phyloP scores from a whole-genome alignment of 2,329 filamentous ascomycete species.

The Rutstroemia sp. region DNA sequence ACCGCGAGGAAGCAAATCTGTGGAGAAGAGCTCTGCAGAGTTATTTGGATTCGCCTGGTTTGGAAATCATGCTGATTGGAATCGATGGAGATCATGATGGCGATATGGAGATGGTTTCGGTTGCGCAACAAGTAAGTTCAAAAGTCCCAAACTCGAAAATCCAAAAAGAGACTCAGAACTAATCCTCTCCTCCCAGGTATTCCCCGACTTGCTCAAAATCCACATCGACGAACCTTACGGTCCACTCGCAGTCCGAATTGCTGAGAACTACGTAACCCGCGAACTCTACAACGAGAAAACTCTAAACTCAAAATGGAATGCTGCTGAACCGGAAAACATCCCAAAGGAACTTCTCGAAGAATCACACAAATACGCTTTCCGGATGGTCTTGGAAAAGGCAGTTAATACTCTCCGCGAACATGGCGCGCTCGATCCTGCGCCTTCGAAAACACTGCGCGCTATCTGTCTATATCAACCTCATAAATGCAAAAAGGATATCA shows the following conservation, averaged over 20 bases:
- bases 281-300: constrained; percentile 8
- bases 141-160: not conserved
- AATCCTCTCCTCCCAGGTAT: constrained; percentile 7
- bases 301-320: not conserved
- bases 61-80: constrained; percentile 13
- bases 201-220: constrained; percentile 12
- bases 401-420: constrained; percentile 8
- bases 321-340: constrained; percentile 2
- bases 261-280: constrained; percentile 11
- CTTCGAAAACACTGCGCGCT: constrained; percentile 1
- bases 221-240: constrained; percentile 15
- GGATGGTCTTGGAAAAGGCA: constrained; percentile 12
- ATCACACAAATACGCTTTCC: constrained; percentile 10
- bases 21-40: constrained; percentile 15
- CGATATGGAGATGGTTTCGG: constrained; percentile 17
- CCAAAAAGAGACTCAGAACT: not conserved
- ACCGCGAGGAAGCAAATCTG: constrained; percentile 13
- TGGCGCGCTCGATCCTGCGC: constrained; percentile 2
- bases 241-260: constrained; percentile 12
- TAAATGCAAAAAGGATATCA: constrained; percentile 33
- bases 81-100: constrained; percentile 15
- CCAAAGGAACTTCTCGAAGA: constrained; percentile 10
- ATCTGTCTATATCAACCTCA: constrained; percentile 32
- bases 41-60: constrained; percentile 11
- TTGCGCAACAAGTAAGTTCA: constrained; percentile 12